phyloP scores from a whole-genome alignment of 257 asterid species.

The Schizonepeta tenuifolia region DNA sequence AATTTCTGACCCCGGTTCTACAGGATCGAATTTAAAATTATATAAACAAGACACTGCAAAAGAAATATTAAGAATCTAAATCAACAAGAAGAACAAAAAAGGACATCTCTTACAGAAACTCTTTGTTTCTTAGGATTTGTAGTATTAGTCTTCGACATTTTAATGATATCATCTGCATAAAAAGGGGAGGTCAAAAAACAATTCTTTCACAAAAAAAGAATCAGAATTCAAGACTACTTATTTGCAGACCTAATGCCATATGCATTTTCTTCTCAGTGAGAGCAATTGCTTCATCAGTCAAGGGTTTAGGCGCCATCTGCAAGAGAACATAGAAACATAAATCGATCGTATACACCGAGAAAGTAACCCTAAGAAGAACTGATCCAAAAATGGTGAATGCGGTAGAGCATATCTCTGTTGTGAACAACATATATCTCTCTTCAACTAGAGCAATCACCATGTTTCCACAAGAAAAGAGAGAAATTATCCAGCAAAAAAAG shows the following conservation, averaged over 20 bases:
- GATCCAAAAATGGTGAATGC: not conserved
- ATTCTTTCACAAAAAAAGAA: not conserved
- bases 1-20: conserved; percentile 69
- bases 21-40: conserved; percentile 22
- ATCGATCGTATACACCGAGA: not conserved
- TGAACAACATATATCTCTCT: too few species aligned
- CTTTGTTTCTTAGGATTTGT: conserved; percentile 65
- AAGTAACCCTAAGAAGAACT: not conserved
- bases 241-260: conserved; percentile 74
- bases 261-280: conserved; percentile 96
- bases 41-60: conserved; percentile 11
- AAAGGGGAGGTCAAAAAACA: conserved; percentile 21
- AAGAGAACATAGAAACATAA: conserved; percentile 29
- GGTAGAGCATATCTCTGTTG: not conserved
- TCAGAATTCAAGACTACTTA: not conserved
- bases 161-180: conserved; percentile 85
- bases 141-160: conserved; percentile 65
- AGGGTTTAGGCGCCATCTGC: conserved; percentile 78
- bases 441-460: too few species aligned
- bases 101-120: conserved; percentile 54
- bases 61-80: not conserved
- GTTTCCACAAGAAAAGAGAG: too few species aligned
- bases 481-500: too few species aligned
- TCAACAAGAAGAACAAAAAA: conserved; percentile 10
- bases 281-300: conserved; percentile 75